Percentiles rank a stretch among this genome's conserved stretches.
Evolutionary conservation across 805 yeast genomes (phyloP).

Genomic region (Suhomyces kilbournensis): DNA sequence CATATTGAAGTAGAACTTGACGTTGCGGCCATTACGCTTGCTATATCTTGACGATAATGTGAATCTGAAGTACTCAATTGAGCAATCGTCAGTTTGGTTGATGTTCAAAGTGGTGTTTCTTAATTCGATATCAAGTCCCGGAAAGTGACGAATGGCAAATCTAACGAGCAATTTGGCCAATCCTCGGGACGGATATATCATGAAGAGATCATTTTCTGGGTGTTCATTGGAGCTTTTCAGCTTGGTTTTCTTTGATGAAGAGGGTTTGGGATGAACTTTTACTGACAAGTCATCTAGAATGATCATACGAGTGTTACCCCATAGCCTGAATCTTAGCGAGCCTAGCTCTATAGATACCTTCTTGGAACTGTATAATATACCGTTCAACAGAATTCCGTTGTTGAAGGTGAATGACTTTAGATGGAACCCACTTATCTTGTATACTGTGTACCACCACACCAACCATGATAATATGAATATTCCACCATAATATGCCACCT

Average conservation of each 20-base stretch:
- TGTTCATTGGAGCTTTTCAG: not conserved
- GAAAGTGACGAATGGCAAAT: slow-evolving; percentile 17
- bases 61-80: slow-evolving; percentile 20
- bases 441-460: slow-evolving; percentile 29
- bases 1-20: slow-evolving; percentile 17
- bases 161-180: slow-evolving; percentile 9
- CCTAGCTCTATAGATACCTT: slow-evolving; percentile 14
- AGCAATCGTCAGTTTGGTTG: slow-evolving; percentile 1
- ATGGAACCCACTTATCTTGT: slow-evolving; percentile 30
- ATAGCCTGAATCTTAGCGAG: slow-evolving; percentile 30
- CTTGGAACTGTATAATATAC: slow-evolving; percentile 18
- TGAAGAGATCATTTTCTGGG: not conserved
- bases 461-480: slow-evolving; percentile 20
- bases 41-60: slow-evolving; percentile 19
- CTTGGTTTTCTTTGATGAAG: not conserved
- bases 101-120: slow-evolving; percentile 9
- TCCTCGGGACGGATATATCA: slow-evolving; percentile 14
- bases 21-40: slow-evolving; percentile 11
- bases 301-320: slow-evolving; percentile 37
- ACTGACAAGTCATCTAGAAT: slow-evolving; percentile 27
- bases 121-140: slow-evolving; percentile 22
- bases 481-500: not conserved
- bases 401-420: slow-evolving; percentile 30
- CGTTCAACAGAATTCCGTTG: slow-evolving; percentile 39
- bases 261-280: not conserved